Evolutionary conservation across 305 asterid species (phyloP).

Genomic region (Fraxinus ornus): DNA sequence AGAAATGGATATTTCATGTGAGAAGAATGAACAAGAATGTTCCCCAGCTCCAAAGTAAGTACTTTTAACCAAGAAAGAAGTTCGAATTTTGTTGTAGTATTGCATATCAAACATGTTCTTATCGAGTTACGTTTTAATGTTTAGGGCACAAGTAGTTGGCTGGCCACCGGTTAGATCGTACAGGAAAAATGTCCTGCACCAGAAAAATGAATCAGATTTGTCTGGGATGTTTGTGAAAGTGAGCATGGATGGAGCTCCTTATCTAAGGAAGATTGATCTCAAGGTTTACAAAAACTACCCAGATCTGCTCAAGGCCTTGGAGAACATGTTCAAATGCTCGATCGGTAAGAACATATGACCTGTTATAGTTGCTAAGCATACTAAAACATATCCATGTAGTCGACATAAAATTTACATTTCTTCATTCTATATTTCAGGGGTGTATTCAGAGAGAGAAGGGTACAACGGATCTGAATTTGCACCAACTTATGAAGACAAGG

Average conservation of each 20-base stretch:
- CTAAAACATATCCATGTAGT: background rate
- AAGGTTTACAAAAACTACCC: slow-evolving; percentile 45
- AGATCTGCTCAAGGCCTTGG: slow-evolving; percentile 51
- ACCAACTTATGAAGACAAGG: slow-evolving; percentile 71
- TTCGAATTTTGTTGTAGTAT: background rate
- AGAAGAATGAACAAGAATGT: background rate
- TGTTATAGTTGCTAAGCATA: background rate
- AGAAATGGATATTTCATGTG: slow-evolving; percentile 19
- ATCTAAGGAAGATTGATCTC: slow-evolving; percentile 61
- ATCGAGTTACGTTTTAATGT: background rate
- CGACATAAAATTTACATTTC: background rate
- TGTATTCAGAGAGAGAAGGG: slow-evolving; percentile 60
- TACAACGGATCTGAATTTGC: slow-evolving; percentile 56
- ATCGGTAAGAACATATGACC: slow-evolving; percentile 34
- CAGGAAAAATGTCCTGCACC: slow-evolving; percentile 34
- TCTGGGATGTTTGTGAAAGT: slow-evolving; percentile 62
- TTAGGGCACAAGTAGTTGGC: slow-evolving; percentile 58
- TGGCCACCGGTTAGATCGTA: slow-evolving; percentile 64
- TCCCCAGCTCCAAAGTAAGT: slow-evolving; percentile 48
- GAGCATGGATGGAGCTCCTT: slow-evolving; percentile 85
- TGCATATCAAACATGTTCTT: background rate
- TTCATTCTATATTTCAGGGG: slow-evolving; percentile 28
- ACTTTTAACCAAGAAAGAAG: background rate
- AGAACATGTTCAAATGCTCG: slow-evolving; percentile 62
- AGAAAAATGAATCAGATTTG: slow-evolving; percentile 36